Evolutionary conservation across 1,284 basidiomycete genomes (phyloP), one percentile per base, ranked within the genome.

Genomic region (Leccinum glutinopallens): DNA sequence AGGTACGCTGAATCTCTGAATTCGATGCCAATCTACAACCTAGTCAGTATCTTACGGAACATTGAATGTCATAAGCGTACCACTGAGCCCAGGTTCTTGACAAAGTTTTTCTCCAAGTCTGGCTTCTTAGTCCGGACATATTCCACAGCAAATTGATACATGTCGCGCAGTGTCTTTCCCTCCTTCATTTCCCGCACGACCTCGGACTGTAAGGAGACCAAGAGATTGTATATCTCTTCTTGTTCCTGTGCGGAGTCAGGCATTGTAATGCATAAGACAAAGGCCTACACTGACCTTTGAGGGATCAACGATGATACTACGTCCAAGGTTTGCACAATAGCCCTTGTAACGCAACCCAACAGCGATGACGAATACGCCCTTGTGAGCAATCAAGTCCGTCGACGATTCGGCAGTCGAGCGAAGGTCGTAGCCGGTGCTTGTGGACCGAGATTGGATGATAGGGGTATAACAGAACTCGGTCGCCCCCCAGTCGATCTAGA

Each of bases 401-500:
- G 92, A 90, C 2, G 96, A 96, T 75, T 94, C 90, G 0, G 93
- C 94, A 2, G 90, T 93, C 29, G 91, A 90, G 67, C 90, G 88
- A 60, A 98, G 82, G 74, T 98, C 96, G 75, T 97, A 98, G 13
- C 93, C 91, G 5, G 84, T 81, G 65, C 82, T 85, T 51, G 88
- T 89, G 17, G 93, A 92, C 62, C 91, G 92, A 3, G 96, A 98
- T 74, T 98, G 96, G 72, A 98, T 93, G 75, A 98, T 96, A 3
- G 97, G 96, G 5, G 93, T 89, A 77, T 97, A 98, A 70, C 94
- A 93, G 80, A 96, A 97, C 78, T 98, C 96, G 3, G 93, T 91
- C 12, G 91, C 86, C 32, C 83, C 81, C 83, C 93, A 95, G 75
- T 99, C 96, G 64, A 96, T 84, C 92, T 95, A 69, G 13, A 60